Evolutionary conservation across 352 stramenopile species (phyloP).

Genomic region (Globisporangium carolinianum): DNA sequence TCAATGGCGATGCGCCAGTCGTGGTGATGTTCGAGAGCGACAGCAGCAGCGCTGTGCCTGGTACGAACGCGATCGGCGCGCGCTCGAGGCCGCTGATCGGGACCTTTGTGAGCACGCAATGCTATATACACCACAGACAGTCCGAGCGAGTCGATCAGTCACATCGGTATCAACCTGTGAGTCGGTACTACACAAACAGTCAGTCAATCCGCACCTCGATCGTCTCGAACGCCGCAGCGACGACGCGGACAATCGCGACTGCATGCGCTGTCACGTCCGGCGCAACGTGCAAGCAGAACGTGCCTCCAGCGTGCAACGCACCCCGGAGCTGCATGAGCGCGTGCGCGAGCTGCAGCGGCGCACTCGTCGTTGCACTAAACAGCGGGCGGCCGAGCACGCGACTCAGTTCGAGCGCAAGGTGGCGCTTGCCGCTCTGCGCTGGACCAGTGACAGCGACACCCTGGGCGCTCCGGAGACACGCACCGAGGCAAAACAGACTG

Average conservation of each 20-base stretch:
- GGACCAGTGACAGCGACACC: constrained; percentile 18
- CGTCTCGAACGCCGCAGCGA: constrained; percentile 16
- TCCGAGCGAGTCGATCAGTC: neutral
- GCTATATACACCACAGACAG: constrained; percentile 3
- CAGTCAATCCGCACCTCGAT: constrained; percentile 18
- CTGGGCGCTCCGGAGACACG: constrained; percentile 31
- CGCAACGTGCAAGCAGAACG: constrained; percentile 23
- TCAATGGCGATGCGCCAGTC: neutral
- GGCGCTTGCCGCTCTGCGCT: constrained; percentile 26
- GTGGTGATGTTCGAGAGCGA: neutral
- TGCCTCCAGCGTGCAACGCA: constrained; percentile 29
- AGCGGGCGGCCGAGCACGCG: constrained; percentile 32
- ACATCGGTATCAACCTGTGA: too few relatives aligned
- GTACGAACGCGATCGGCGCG: constrained; percentile 22
- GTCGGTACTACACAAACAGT: too few relatives aligned
- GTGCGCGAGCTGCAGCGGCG: constrained; percentile 16
- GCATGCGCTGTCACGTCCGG: neutral
- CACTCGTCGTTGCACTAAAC: constrained; percentile 19
- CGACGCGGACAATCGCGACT: constrained; percentile 16
- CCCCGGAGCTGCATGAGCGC: constrained; percentile 35
- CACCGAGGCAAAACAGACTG: constrained; percentile 44
- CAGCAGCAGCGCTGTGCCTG: constrained; percentile 32
- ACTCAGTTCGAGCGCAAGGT: constrained; percentile 32
- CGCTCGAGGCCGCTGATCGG: constrained; percentile 20
- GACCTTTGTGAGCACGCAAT: constrained; percentile 26